Conservation (phyloP, 1,139 yeast genomes). For the Nakaseomyces kungkrabaensis region DNA sequence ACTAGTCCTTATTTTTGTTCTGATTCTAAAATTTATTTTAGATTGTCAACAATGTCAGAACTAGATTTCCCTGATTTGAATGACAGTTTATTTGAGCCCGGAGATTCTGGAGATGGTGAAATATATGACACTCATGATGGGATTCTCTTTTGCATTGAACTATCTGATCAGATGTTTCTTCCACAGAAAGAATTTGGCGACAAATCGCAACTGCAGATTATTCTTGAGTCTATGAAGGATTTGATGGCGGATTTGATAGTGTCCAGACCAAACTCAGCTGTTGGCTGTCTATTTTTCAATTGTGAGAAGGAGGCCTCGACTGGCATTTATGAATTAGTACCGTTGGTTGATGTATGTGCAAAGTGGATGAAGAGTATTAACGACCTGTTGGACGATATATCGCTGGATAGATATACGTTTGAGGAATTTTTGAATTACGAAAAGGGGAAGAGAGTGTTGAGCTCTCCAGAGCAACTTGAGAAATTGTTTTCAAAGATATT, state of each 20-base stretch:
- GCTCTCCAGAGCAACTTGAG: conserved; percentile 15
- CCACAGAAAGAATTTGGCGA: conserved; percentile 33
- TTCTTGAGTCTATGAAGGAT: conserved; percentile 44
- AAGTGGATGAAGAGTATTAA: conserved; percentile 33
- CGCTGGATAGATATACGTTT: conserved; percentile 13
- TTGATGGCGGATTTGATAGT: conserved; percentile 50
- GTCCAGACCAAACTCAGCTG: conserved; percentile 51
- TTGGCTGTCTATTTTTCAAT: conserved; percentile 57
- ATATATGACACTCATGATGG: conserved; percentile 52
- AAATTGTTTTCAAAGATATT: conserved; percentile 30
- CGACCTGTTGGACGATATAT: conserved; percentile 32
- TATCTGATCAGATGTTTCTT: conserved; percentile 41
- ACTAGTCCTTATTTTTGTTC: too few species aligned
- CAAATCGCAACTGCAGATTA: conserved; percentile 40
- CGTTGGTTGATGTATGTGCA: conserved; percentile 34
- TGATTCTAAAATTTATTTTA: neutral
- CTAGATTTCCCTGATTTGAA: conserved; percentile 2
- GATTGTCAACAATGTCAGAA: neutral
- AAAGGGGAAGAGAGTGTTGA: conserved; percentile 12
- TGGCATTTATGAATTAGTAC: conserved; percentile 33
- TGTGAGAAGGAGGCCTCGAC: conserved; percentile 27
- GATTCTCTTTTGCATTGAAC: conserved; percentile 50
- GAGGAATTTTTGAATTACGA: conserved; percentile 24
- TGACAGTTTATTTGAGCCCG: neutral
- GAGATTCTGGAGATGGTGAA: conserved; percentile 12